Percentiles rank a stretch among this genome's conserved stretches.
These are phyloP conservation scores for Gigaspora rosea DNA, from an alignment of 192 early-diverging fungal species.

Conservation along the genomic window DNA sequence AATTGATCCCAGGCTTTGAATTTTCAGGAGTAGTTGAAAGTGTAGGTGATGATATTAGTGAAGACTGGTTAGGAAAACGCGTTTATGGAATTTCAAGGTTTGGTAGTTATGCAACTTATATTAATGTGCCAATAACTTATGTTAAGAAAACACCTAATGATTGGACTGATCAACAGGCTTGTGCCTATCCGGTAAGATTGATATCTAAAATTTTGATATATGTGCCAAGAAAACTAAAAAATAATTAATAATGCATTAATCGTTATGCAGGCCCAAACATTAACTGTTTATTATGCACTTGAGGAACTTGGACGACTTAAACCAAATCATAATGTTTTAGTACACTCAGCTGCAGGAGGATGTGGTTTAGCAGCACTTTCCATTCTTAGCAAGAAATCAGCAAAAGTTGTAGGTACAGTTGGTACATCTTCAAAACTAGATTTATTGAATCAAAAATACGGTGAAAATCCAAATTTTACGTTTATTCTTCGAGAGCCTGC, in stretches of 20 bases:
- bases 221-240: not conserved
- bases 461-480: slow-evolving; percentile 22
- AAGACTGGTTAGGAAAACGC: slow-evolving; percentile 29
- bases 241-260: not conserved
- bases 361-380: slow-evolving; percentile 13
- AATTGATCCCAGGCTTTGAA: slow-evolving; percentile 30
- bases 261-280: slow-evolving; percentile 24
- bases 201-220: not conserved
- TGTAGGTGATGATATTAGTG: slow-evolving; percentile 17
- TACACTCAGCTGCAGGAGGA: slow-evolving; percentile 29
- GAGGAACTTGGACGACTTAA: slow-evolving; percentile 15
- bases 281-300: slow-evolving; percentile 28
- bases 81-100: slow-evolving; percentile 30
- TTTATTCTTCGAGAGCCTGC: slow-evolving; percentile 28
- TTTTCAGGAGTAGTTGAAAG: slow-evolving; percentile 26
- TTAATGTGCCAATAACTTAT: slow-evolving; percentile 6
- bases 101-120: slow-evolving; percentile 25
- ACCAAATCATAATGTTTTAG: slow-evolving; percentile 6
- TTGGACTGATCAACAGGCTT: slow-evolving; percentile 30
- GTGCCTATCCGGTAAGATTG: slow-evolving; percentile 24
- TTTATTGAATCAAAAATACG: slow-evolving; percentile 19
- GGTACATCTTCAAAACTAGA: slow-evolving; percentile 22
- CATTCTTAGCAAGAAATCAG: slow-evolving; percentile 16
- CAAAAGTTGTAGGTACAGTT: slow-evolving; percentile 29
- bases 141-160: slow-evolving; percentile 11